Percentiles rank a stretch among this genome's conserved stretches.
These are phyloP conservation scores for Colletotrichum tanaceti DNA, from an alignment of 2,329 filamentous ascomycete genomes.

Conservation along the genomic window DNA sequence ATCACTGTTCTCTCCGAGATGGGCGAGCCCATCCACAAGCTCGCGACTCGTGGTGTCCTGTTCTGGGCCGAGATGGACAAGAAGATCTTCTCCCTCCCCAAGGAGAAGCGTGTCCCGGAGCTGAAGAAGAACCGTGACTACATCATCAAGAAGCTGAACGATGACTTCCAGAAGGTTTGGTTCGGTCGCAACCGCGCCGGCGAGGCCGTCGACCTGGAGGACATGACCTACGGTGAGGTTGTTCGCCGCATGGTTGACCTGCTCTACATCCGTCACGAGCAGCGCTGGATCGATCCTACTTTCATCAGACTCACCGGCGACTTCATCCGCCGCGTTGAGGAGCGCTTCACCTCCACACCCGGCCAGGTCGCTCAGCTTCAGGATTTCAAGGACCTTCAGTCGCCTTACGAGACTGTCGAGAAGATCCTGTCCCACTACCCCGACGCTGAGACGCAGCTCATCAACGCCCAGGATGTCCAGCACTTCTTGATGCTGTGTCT, in stretches of 20 bases:
- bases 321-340: conserved; percentile 96
- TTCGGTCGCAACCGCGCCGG: conserved; percentile 87
- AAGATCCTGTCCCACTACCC: conserved; percentile 86
- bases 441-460: conserved; percentile 88
- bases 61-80: conserved; percentile 99
- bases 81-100: conserved; percentile 96
- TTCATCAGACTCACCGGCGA: conserved; percentile 87
- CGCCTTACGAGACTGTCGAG: conserved; percentile 82
- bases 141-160: conserved; percentile 95
- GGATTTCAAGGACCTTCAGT: conserved; percentile 86
- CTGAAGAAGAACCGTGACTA: conserved; percentile 89
- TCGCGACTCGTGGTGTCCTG: conserved; percentile 92
- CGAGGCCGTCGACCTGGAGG: conserved; percentile 86
- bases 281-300: conserved; percentile 90
- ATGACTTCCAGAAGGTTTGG: conserved; percentile 97
- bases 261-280: conserved; percentile 91
- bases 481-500: conserved; percentile 95
- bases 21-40: conserved; percentile 99
- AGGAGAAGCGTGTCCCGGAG: conserved; percentile 89
- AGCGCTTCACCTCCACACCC: conserved; percentile 83
- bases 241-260: conserved; percentile 88
- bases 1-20: conserved; percentile 98
- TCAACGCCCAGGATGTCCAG: conserved; percentile 98
- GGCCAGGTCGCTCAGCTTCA: conserved; percentile 86
- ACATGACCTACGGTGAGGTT: conserved; percentile 95